Base-by-base conservation (phyloP, 257 asterid species). In the Solanum virginianum region DNA sequence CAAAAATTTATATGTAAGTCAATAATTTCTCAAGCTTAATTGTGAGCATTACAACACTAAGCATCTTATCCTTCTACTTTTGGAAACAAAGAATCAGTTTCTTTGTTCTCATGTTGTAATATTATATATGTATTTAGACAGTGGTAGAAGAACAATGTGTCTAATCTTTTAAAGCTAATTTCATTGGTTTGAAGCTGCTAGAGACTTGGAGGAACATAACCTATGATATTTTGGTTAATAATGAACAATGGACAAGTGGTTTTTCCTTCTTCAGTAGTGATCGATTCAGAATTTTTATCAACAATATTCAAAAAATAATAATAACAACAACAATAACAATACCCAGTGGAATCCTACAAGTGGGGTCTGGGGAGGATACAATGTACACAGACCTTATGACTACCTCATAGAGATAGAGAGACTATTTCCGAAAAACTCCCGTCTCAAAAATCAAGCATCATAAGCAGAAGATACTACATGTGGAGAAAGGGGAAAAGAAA, bases 91-190 rank as follows among this genome's bases (percentile, higher is more conserved):
- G 47, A 66, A 51, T 47, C 41, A 10, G 29, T 79, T 77, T 53
- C 7, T 53, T 7, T 77, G 65, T 2, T 62, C 43, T 29, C 41
- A 15, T 62, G 22, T 45, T 8, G 14, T 59, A 63, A 63, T 82
- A 51, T 24, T 16, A 26, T 82, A 10, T 0, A 26, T 82, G 5
- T 0, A 45, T 22, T 82, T 22, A 53, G 85, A 4, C 63, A 80
- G 84, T 80, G 84, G 84, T 70, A 80, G 70, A 80, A 80, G 84
- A 80, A 80, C 70, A 80, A 80, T 80, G 17, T 80, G 84, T 80
- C 70, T 55, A 55, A 29, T 80, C 84, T 80, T 54, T 80, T 53
- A 26, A 71, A 47, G 22, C 26, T 20, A 59, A 59, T 59, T 20
- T 11, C n/a, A 59, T 20, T 20, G 29, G 66, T 20, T 59, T 59